These are phyloP conservation scores for Thermothelomyces thermophilus DNA, from an alignment of 2,329 filamentous ascomycete species.

Conservation along the genomic window DNA sequence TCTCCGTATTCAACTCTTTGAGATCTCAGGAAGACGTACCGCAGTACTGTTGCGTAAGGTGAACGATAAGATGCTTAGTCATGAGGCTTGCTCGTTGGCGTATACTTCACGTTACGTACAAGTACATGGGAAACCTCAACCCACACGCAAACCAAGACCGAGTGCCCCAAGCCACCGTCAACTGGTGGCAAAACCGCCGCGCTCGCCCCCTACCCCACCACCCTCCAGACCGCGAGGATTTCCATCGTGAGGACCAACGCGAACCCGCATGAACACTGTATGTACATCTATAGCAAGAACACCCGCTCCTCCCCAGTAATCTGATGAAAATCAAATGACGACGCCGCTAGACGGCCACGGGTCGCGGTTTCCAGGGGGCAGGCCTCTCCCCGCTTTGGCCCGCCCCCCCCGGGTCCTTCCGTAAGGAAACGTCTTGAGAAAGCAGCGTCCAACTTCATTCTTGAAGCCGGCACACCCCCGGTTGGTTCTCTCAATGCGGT, in stretches of 20 bases:
- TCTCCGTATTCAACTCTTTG: no score
- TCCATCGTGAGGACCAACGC: not conserved
- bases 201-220: no score
- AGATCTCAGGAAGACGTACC: no score
- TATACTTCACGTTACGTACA: constrained; percentile 2
- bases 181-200: not conserved
- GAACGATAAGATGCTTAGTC: not conserved
- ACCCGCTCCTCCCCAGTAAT: not conserved
- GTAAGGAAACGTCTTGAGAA: not conserved
- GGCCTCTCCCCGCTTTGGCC: not conserved
- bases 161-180: not conserved
- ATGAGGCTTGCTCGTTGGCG: not conserved
- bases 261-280: constrained; percentile 1
- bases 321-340: not conserved
- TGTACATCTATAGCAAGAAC: not conserved
- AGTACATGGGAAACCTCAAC: not conserved
- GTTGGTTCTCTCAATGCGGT: not conserved
- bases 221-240: not conserved
- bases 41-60: no score
- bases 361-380: not conserved
- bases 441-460: not conserved
- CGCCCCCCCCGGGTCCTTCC: not conserved
- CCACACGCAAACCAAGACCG: not conserved
- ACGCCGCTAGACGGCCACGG: not conserved
- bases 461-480: not conserved